A percentile compares a stretch with the other conserved stretches of the same genome.
Conservation (phyloP, 805 yeast genomes). For the Wickerhamomyces chambardii region DNA sequence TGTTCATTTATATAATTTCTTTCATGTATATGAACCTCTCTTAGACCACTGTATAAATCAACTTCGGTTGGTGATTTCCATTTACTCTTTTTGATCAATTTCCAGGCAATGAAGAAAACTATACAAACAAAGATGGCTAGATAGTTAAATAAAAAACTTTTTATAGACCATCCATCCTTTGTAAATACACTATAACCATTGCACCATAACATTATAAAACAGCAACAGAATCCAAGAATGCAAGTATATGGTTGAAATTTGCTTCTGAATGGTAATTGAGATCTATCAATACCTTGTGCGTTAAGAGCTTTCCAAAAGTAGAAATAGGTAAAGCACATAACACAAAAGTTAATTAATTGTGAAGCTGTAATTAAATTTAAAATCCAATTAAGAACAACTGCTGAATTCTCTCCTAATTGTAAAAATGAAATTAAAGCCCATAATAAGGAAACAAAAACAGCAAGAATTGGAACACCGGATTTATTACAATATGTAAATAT, state of each 20-base stretch:
- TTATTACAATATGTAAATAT: slow-evolving; percentile 50
- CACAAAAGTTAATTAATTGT: slow-evolving; percentile 50
- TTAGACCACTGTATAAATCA: slow-evolving; percentile 44
- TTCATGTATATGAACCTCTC: slow-evolving; percentile 55
- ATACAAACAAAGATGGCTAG: slow-evolving; percentile 58
- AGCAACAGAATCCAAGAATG: slow-evolving; percentile 33
- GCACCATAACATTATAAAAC: slow-evolving; percentile 41
- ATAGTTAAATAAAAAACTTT: slow-evolving; percentile 60
- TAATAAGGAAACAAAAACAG: slow-evolving; percentile 44
- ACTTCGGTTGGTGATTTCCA: slow-evolving; percentile 36
- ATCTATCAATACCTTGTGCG: slow-evolving; percentile 37
- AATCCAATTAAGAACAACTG: slow-evolving; percentile 63
- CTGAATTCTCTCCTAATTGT: slow-evolving; percentile 49
- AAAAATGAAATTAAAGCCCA: slow-evolving; percentile 60
- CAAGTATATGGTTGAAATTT: slow-evolving; percentile 56
- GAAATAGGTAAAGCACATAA: slow-evolving; percentile 50
- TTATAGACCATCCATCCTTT: slow-evolving; percentile 59
- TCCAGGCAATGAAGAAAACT: slow-evolving; percentile 42
- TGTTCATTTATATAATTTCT: slow-evolving; percentile 8
- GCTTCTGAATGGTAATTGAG: slow-evolving; percentile 35
- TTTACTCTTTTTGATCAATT: slow-evolving; percentile 38
- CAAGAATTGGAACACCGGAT: slow-evolving; percentile 63
- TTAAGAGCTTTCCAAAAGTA: slow-evolving; percentile 53
- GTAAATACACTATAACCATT: slow-evolving; percentile 68
- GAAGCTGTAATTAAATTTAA: slow-evolving; percentile 61